These are phyloP conservation scores for Coffea canephora DNA, from an alignment of 257 asterid species.

Conservation along the genomic window DNA sequence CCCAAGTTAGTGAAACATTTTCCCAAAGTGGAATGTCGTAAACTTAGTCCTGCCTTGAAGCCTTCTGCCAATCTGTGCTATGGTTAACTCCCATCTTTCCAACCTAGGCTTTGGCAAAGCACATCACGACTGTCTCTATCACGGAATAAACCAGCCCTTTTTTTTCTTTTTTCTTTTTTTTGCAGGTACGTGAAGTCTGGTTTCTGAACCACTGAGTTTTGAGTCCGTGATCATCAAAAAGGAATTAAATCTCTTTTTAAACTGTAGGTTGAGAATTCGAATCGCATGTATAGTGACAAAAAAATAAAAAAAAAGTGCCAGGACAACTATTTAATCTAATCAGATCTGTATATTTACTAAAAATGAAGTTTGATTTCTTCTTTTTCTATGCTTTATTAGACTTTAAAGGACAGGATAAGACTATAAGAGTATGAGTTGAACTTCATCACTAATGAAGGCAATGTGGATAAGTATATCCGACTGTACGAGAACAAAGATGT, in stretches of 20 bases:
- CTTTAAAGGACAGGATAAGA: neutral
- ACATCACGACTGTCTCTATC: neutral
- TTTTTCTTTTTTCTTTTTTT: neutral
- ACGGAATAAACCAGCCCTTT: slow-evolving; percentile 3
- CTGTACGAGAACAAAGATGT: no score
- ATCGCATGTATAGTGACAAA: no score
- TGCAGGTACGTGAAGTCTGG: neutral
- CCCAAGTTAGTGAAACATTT: slow-evolving; percentile 44
- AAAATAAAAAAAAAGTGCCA: no score
- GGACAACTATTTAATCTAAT: no score
- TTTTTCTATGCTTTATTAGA: neutral
- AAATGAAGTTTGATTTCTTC: neutral
- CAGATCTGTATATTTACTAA: no score
- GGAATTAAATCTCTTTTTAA: no score
- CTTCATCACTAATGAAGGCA: no score
- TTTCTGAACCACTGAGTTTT: neutral
- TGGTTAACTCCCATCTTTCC: neutral
- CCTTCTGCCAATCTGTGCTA: slow-evolving; percentile 29
- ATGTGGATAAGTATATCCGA: no score
- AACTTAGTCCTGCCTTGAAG: slow-evolving; percentile 10
- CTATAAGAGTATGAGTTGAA: neutral
- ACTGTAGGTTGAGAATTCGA: no score
- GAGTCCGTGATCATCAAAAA: no score
- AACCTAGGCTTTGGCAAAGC: slow-evolving; percentile 14
- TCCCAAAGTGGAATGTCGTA: slow-evolving; percentile 43